Base-by-base conservation (phyloP, 441 rosid genomes). In the Codiaeum variegatum region DNA sequence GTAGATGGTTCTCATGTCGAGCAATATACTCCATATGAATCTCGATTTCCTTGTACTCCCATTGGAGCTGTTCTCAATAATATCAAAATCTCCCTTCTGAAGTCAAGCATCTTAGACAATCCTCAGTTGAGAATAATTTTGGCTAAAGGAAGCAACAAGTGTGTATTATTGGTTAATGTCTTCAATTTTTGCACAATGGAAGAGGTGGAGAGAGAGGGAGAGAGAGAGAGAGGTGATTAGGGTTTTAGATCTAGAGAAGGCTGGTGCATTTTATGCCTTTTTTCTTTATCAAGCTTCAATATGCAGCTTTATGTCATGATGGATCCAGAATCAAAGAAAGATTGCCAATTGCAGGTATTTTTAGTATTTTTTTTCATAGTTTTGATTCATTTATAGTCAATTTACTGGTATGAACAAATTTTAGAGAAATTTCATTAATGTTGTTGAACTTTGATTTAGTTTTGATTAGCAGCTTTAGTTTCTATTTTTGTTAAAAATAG, bases 131-230 rank as follows among this genome's bases (percentile, higher is more conserved):
- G 23, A 66, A 64, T 18, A 87, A 80, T 65, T 76, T 82, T n/a
- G 98, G 97, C 46, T 60, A 93, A 49, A 78, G 81, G 75, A 79
- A 79, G 79, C 99, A 95, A 78, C 98, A 95, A 93, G 98, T 70
- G 92, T 86, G 64, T 98, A 95, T 88, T 93, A 95, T 73, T 95
- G 99, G 99, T 66, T 95, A 64, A 89, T 95, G 98, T 97, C 88
- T 5, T 95, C 98, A 58, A 90, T 95, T 38, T 38, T 77, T 95
- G 77, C 73, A 85, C 31, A 87, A 78, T 1, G 83, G 67, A 0
- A 80, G 21, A 0, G 83, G 69, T 0, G 85, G 70, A 23, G 82
- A 69, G 10, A 85, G 82, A 29, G 98, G 89, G 81, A n/a, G n/a
- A n/a, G 70, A 23, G 82, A 69, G 10, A 85, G 82, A 29, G 98